These are phyloP conservation scores for Mucuna pruriens DNA, from an alignment of 306 rosid species.

Conservation along the genomic window DNA sequence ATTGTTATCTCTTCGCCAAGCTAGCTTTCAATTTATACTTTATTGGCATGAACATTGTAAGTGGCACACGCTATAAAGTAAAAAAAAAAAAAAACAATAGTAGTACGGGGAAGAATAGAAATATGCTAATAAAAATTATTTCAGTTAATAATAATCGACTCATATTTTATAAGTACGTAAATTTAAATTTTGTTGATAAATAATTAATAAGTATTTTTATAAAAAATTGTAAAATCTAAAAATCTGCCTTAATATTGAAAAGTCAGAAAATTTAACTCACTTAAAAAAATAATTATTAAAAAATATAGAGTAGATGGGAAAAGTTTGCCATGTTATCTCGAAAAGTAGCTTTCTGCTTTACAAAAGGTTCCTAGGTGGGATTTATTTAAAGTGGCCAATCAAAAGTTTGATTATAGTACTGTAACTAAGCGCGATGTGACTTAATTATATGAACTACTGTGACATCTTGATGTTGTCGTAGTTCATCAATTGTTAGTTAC, in stretches of 20 bases:
- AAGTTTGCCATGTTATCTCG: background rate
- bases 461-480: background rate
- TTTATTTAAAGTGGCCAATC: conserved; percentile 32
- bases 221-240: too few relatives aligned
- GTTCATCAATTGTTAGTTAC: background rate
- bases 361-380: conserved; percentile 26
- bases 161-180: too few relatives aligned
- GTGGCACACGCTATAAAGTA: conserved; percentile 7
- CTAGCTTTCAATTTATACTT: background rate
- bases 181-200: too few relatives aligned
- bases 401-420: background rate
- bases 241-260: too few relatives aligned
- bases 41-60: conserved; percentile 5
- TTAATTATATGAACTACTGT: background rate
- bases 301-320: too few relatives aligned
- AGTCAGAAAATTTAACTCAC: too few relatives aligned
- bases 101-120: too few relatives aligned
- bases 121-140: too few relatives aligned
- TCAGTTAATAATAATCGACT: too few relatives aligned
- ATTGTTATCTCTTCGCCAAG: conserved; percentile 18
- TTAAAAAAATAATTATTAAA: too few relatives aligned
- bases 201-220: too few relatives aligned
- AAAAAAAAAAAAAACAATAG: conserved; percentile 4
- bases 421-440: background rate
- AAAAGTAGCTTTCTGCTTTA: conserved; percentile 25